phyloP scores from a whole-genome alignment of 1,139 yeast genomes.

The Sugiyamaella xylanicola region DNA sequence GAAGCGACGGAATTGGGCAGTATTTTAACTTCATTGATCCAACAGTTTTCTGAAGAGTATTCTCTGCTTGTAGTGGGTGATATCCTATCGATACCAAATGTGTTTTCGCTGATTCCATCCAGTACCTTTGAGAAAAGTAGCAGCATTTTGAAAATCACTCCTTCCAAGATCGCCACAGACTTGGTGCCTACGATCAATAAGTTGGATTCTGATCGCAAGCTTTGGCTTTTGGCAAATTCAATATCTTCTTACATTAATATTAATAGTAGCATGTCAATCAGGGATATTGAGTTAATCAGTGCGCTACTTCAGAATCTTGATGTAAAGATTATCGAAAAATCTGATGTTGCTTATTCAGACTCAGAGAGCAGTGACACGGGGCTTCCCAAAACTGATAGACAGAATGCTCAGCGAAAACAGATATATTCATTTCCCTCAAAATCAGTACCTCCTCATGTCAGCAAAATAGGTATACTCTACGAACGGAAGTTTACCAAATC shows the following conservation, averaged over 20 bases:
- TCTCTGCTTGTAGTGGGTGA: slow-evolving; percentile 6
- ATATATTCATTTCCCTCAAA: slow-evolving; percentile 2
- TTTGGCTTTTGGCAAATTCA: slow-evolving; percentile 17
- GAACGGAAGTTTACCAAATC: slow-evolving; percentile 20
- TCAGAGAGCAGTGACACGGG: neutral
- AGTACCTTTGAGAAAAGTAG: neutral
- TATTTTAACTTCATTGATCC: neutral
- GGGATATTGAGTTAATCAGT: neutral
- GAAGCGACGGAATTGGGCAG: too few species aligned
- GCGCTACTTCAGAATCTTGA: slow-evolving; percentile 6
- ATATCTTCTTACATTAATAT: neutral
- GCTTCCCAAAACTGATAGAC: neutral
- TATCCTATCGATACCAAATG: slow-evolving; percentile 10
- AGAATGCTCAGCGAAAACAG: neutral
- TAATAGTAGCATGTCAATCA: neutral
- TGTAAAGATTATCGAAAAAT: slow-evolving; percentile 11
- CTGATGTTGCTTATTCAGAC: slow-evolving; percentile 5
- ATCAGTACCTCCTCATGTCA: neutral
- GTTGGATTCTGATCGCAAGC: slow-evolving; percentile 8
- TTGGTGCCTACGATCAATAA: neutral
- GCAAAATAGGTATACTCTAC: slow-evolving; percentile 18
- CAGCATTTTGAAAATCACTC: neutral
- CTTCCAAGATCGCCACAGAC: neutral
- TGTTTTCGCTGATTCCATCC: neutral
- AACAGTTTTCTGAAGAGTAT: neutral